Evolutionary conservation across 306 rosid species (phyloP), one percentile per base, ranked within the genome.

Genomic region (Prosopis cineraria): DNA sequence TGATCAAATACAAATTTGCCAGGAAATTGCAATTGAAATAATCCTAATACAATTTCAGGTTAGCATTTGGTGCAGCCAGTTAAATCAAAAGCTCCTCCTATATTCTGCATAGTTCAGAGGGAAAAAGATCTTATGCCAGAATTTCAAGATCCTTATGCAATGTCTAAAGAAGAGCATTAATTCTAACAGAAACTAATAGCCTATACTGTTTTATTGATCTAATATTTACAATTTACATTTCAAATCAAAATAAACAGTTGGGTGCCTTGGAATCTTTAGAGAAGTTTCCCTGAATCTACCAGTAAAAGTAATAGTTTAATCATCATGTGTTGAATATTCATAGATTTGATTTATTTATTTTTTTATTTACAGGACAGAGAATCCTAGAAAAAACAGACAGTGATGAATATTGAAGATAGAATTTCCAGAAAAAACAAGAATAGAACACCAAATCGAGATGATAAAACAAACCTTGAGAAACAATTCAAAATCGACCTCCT

Each of bases 401-500:
- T 29, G 72, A 75, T 74, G 63, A 50, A 62, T 79, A 10, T 27
- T n/a, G 70, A 50, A 74, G 52, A 67, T 43, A 22, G 48, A 71
- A 63, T 76, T 75, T 67, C 31, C 19, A 20, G 68, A 78, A 82
- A 78, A 82, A 40, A 55, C 44, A 69, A 70, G 31, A 75, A 58
- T 44, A 39, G 8, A 37, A 47, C 24, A 79, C 1, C 59, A 68
- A 79, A 81, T 85, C 65, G 33, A 78, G 34, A 37, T 68, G 17
- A 39, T 4, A 75, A 48, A 52, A 73, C 92, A 27, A n/a, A 92
- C 98, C 92, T 88, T 89, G 72, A 94, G 97, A 84, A 94, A 94
- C 82, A 89, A 83, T 84, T 94, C 98, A 79, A 90, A 94, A 85
- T 92, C 97, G 24, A 92, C 95, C 40, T 92, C 97, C 6, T 94